Percentiles rank a stretch among this genome's conserved stretches.
Conservation (phyloP, 805 yeast genomes). For the Crinitomyces ghanaensis region DNA sequence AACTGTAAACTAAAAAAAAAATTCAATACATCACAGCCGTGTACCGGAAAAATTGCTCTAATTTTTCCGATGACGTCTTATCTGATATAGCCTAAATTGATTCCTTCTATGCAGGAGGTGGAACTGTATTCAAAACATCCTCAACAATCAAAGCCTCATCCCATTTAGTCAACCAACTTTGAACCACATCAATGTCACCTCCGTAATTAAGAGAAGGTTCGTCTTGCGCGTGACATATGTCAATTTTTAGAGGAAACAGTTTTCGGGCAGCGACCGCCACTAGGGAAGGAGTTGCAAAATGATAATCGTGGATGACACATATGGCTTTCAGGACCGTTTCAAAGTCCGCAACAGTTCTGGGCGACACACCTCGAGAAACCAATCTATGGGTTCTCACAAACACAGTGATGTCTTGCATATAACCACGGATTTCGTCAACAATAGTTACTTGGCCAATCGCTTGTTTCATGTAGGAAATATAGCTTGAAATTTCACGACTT, state of each 20-base stretch:
- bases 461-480: background rate
- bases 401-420: slow-evolving; percentile 45
- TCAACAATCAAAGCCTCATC: slow-evolving; percentile 39
- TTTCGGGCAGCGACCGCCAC: slow-evolving; percentile 40
- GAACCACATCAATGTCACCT: slow-evolving; percentile 35
- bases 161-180: slow-evolving; percentile 34
- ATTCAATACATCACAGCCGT: background rate
- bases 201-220: slow-evolving; percentile 50
- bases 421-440: slow-evolving; percentile 40
- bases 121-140: slow-evolving; percentile 39
- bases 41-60: background rate
- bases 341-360: slow-evolving; percentile 34
- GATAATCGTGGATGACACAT: slow-evolving; percentile 31
- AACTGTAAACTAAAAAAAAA: background rate
- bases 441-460: slow-evolving; percentile 24
- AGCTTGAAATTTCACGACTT: too few relatives aligned
- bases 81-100: too few relatives aligned
- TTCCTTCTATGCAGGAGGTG: slow-evolving; percentile 36
- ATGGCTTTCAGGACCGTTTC: slow-evolving; percentile 29
- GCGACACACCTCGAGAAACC: slow-evolving; percentile 42
- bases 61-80: slow-evolving; percentile 2
- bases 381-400: slow-evolving; percentile 44
- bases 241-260: slow-evolving; percentile 37
- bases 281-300: slow-evolving; percentile 42
- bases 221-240: slow-evolving; percentile 29